Evolutionary conservation across 1,284 basidiomycete genomes (phyloP), one percentile per base, ranked within the genome.

Genomic region (Farysia itapuensis): DNA sequence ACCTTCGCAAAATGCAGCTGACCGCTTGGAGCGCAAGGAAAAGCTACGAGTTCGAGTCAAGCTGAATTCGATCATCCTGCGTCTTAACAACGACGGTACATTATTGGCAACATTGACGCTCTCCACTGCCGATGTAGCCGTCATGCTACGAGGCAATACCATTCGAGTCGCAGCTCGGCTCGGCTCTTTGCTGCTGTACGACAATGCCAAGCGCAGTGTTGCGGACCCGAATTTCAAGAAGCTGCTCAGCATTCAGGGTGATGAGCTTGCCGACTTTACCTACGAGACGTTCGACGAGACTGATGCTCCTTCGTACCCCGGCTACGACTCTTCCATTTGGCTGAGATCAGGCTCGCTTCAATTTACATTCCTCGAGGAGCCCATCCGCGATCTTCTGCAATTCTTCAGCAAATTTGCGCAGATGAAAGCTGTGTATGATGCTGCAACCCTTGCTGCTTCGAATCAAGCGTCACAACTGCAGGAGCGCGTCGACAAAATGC

Each of bases 181-280:
- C 3, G 94, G 93, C 23, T 91, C 86, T 64, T 81, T 99, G 24
- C 84, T 87, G 1, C 79, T 99, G 36, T 84, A 82, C 54, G 94
- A 98, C 72, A 88, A 97, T 65, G 73, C 80, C 16, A 78, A 83
- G 43, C 80, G 81, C 13, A 79, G 84, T 25, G 61, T 65, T 14
- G 66, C 63, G 1, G 83, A 86, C 43, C 81, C 84, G 1, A 64
- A 74, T 12, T 95, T 94, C 81, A 89, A 89, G 70, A 84, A 91
- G 68, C 82, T 99, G 8, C 79, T 99, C 43, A 89, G 90, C 22
- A 98, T 98, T 44, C 90, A 98, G 73, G 95, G 93, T 28, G 85
- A 91, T 67, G 89, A 98, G 76, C 85, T 98, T 35, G 94, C 92
- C 19, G 89, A 96, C 76, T 92, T 99, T 79, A 85, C 84, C 43